Conservation (phyloP, 768 basidiomycete genomes). For the Tylopilus subfusipes region DNA sequence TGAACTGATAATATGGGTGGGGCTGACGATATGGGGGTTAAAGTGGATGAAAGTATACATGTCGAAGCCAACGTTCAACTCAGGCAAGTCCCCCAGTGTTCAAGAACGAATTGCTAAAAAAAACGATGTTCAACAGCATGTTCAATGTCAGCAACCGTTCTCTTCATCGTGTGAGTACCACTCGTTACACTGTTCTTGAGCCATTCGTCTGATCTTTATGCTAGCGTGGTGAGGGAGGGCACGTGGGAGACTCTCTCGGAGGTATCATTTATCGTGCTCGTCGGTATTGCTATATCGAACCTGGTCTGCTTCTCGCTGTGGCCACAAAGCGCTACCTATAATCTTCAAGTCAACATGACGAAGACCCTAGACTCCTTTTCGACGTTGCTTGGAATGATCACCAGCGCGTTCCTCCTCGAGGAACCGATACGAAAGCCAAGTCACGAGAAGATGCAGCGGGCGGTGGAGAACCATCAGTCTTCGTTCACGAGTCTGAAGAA, state of each 20-base stretch:
- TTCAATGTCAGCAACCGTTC: constrained; percentile 79
- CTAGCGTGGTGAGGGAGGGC: constrained; percentile 84
- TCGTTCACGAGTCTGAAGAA: constrained; percentile 90
- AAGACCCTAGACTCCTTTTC: constrained; percentile 85
- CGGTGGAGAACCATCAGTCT: constrained; percentile 80
- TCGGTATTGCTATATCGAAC: constrained; percentile 78
- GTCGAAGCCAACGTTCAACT: constrained; percentile 83
- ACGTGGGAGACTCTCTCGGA: constrained; percentile 70
- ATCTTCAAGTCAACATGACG: constrained; percentile 81
- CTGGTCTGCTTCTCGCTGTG: constrained; percentile 80
- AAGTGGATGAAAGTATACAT: constrained; percentile 95
- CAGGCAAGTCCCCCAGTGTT: constrained; percentile 45
- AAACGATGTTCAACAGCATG: constrained; percentile 47
- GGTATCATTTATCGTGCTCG: constrained; percentile 71
- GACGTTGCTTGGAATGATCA: constrained; percentile 78
- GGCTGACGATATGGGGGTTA: constrained; percentile 71
- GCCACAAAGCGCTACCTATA: constrained; percentile 79
- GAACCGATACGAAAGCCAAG: constrained; percentile 55
- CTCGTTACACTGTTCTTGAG: background rate
- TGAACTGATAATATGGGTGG: constrained; percentile 78
- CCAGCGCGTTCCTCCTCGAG: constrained; percentile 81
- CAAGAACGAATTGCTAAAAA: background rate
- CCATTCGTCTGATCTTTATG: constrained; percentile 1
- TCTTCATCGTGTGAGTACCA: constrained; percentile 70
- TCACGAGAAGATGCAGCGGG: constrained; percentile 65